Evolutionary conservation across 257 asterid species (phyloP).

Genomic region (Solanum etuberosum): DNA sequence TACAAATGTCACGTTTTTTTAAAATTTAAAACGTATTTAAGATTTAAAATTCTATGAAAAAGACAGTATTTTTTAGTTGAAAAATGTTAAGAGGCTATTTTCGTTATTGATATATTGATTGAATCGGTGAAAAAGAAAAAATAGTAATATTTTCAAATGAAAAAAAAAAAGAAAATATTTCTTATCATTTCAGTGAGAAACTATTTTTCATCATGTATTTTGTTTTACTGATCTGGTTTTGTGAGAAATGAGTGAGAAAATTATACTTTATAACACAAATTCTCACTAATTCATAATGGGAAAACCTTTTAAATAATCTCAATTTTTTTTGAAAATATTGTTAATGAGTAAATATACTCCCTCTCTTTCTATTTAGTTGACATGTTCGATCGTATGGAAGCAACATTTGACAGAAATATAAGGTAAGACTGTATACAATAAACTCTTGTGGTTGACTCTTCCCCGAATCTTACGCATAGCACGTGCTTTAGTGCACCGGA

Average conservation of each 20-base stretch:
- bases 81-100: not conserved
- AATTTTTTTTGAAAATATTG: not conserved
- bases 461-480: too few species aligned
- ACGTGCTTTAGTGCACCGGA: too few species aligned
- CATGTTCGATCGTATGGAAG: not conserved
- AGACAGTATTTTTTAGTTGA: too few species aligned
- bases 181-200: not conserved
- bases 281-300: not conserved
- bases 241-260: not conserved
- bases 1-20: too few species aligned
- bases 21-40: not conserved
- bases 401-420: too few species aligned
- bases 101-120: too few species aligned
- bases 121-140: not conserved
- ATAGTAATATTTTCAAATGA: not conserved
- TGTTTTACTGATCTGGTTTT: too few species aligned
- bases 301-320: not conserved
- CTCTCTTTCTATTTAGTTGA: not conserved
- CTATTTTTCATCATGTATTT: too few species aligned
- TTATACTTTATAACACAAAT: too few species aligned
- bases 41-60: not conserved
- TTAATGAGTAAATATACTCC: not conserved
- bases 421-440: too few species aligned
- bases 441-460: too few species aligned
- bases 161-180: too few species aligned